Base-by-base conservation (phyloP, 495 filamentous ascomycete genomes). In the Chaetomium fimeti region DNA sequence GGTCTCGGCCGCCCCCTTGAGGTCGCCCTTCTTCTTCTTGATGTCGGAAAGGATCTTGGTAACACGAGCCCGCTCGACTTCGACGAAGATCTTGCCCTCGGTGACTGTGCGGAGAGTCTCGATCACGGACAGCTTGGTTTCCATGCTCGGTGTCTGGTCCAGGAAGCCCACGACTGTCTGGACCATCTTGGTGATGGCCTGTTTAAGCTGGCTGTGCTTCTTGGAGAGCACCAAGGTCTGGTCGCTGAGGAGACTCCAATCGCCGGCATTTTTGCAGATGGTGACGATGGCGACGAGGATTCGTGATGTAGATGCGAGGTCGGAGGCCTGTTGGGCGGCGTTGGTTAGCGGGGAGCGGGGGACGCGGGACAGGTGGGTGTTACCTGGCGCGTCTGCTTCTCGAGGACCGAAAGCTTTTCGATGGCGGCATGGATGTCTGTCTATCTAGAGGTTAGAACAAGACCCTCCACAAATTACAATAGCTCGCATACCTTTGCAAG, bases 191-290 rank as follows among this genome's bases (percentile, higher is more conserved):
- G 94, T 98, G 66, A 90, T 92, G 70, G 94, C 94, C 80, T 97
- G 95, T 77, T 97, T 97, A 77, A 98, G 93, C 80, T 98, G 94
- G 69, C 92, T 90, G 91, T 98, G 94, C 82, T 98, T 98, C 87
- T 97, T 98, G 66, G 93, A 97, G 53, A 98, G 85, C 54, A 97
- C 83, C 57, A 96, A 83, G 63, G 97, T 91, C 77, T 98, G 93
- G 78, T 98, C 94, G 73, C 95, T 98, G 71, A 98, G 84, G 66
- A 98, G 78, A 68, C 83, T 84, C 94, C 94, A 98, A 71, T 98
- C 91, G 65, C 88, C 89, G 61, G 90, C 84, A 75, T 96, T 84
- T 79, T 96, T 97, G 82, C 91, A 92, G 79, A 98, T 86, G 69
- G 91, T 95, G 78, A 97, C 90, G 74, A 97, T 93, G 54, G 85